A percentile compares a stretch with the other conserved stretches of the same genome.
Evolutionary conservation across 495 filamentous ascomycete genomes (phyloP).

Genomic region (Penicillium alfredii): DNA sequence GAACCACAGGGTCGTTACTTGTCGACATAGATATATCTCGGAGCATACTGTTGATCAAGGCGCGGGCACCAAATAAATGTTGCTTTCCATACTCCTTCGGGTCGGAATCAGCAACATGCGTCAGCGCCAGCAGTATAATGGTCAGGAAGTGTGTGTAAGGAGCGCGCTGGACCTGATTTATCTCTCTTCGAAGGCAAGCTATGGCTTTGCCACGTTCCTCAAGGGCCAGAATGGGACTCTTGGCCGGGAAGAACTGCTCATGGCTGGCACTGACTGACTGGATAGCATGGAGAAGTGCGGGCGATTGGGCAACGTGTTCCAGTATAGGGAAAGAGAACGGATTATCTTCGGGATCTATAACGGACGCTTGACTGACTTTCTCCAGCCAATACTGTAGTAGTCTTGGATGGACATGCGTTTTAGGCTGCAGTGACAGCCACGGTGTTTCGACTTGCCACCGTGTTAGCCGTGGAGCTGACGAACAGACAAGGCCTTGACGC

Average conservation of each 20-base stretch:
- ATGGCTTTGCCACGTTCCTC: conserved; percentile 14
- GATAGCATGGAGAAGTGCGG: conserved; percentile 12
- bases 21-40: conserved; percentile 7
- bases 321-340: conserved; percentile 10
- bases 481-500: conserved; percentile 13
- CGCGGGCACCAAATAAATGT: conserved; percentile 11
- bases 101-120: conserved; percentile 7
- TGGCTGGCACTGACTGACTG: conserved; percentile 14
- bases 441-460: conserved; percentile 14
- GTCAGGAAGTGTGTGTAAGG: conserved; percentile 3
- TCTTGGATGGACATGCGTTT: conserved; percentile 3
- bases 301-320: conserved; percentile 8
- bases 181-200: conserved; percentile 10
- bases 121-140: conserved; percentile 5
- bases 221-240: conserved; percentile 4
- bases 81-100: conserved; percentile 10
- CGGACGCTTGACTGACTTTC: conserved; percentile 7
- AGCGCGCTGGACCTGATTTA: conserved; percentile 1
- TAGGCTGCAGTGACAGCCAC: conserved; percentile 9
- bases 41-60: conserved; percentile 11
- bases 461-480: conserved; percentile 5
- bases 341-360: conserved; percentile 10
- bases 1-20: conserved; percentile 4
- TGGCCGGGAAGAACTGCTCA: conserved; percentile 10
- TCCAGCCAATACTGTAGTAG: conserved; percentile 16